Conservation (phyloP, 1,139 yeast genomes). For the Debaryomyces psychrophilus region DNA sequence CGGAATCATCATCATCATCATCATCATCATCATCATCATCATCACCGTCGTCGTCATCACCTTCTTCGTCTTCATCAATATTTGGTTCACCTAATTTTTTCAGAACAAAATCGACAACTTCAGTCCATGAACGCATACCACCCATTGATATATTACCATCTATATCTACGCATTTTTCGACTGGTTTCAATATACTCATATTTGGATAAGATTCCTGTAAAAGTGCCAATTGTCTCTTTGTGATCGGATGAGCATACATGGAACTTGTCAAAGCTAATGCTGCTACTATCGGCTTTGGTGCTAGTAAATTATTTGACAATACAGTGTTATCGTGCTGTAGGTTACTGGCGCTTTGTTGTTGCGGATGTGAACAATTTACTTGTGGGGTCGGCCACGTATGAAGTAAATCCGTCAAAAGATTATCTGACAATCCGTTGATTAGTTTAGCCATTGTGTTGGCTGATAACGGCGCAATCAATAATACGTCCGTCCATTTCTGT, state of each 20-base stretch:
- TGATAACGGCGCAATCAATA: slow-evolving; percentile 34
- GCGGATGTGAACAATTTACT: slow-evolving; percentile 3
- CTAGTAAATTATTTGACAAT: slow-evolving; percentile 21
- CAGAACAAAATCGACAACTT: slow-evolving; percentile 32
- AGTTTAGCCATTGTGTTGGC: slow-evolving; percentile 36
- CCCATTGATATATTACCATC: slow-evolving; percentile 39
- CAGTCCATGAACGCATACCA: slow-evolving; percentile 37
- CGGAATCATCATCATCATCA: slow-evolving; percentile 10
- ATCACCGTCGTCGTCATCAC: slow-evolving; percentile 19
- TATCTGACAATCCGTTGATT: slow-evolving; percentile 32
- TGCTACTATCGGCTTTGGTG: slow-evolving; percentile 32
- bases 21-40: slow-evolving; percentile 15
- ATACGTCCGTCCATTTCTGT: slow-evolving; percentile 37
- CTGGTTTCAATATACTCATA: slow-evolving; percentile 33
- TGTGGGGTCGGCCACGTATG: slow-evolving; percentile 31
- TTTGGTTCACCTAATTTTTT: slow-evolving; percentile 30
- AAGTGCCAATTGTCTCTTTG: slow-evolving; percentile 26
- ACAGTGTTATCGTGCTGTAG: slow-evolving; percentile 20
- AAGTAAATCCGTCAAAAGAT: slow-evolving; percentile 29
- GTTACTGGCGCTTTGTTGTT: slow-evolving; percentile 7
- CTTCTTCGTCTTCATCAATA: slow-evolving; percentile 26
- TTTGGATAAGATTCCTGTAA: slow-evolving; percentile 33
- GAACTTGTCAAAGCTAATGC: slow-evolving; percentile 33
- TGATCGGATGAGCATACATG: slow-evolving; percentile 37
- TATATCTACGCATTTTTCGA: slow-evolving; percentile 33